Evolutionary conservation across 2,329 filamentous ascomycete genomes (phyloP).

Genomic region (Plectosphaerella cucumerina): DNA sequence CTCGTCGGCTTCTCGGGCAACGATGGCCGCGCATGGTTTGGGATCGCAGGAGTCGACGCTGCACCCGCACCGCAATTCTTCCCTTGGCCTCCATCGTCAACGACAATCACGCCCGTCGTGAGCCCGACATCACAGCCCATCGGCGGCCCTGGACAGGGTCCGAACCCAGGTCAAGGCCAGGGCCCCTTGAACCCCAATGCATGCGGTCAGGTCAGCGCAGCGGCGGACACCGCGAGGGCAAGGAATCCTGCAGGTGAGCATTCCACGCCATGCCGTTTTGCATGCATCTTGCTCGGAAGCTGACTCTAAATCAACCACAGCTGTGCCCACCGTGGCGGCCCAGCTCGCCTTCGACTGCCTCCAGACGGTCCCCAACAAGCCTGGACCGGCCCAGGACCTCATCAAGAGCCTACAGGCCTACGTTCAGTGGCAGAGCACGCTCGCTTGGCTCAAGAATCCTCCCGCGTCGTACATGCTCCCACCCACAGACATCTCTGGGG

Average conservation of each 20-base stretch:
- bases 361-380: constrained; percentile 31
- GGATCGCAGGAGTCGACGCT: background rate
- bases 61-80: background rate
- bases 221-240: constrained; percentile 9
- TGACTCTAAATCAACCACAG: constrained; percentile 10
- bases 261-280: no score
- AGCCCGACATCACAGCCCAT: background rate
- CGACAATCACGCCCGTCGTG: background rate
- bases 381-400: constrained; percentile 26
- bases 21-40: background rate
- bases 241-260: constrained; percentile 15
- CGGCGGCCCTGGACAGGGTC: background rate
- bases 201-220: constrained; percentile 16
- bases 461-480: constrained; percentile 46
- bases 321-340: constrained; percentile 27
- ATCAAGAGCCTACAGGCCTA: constrained; percentile 34
- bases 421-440: constrained; percentile 43
- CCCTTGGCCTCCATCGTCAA: background rate
- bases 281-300: background rate
- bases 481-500: constrained; percentile 40
- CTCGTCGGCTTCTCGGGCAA: background rate
- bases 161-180: background rate
- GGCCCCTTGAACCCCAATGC: constrained; percentile 11
- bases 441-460: constrained; percentile 45
- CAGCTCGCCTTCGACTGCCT: constrained; percentile 32